Percentiles rank a stretch among this genome's conserved stretches.
These are phyloP conservation scores for Prunus davidiana DNA, from an alignment of 306 rosid genomes.

Conservation along the genomic window DNA sequence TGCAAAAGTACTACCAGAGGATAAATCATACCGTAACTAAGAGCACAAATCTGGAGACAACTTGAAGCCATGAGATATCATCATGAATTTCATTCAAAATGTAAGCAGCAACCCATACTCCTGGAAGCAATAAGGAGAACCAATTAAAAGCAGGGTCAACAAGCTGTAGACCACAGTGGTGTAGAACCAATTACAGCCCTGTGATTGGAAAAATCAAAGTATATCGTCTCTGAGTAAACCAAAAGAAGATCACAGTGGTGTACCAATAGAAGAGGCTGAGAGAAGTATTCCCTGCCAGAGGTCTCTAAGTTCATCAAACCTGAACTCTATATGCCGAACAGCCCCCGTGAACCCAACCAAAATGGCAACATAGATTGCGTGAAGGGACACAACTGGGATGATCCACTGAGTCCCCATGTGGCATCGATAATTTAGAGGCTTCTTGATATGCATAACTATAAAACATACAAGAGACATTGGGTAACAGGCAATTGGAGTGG, in stretches of 20 bases:
- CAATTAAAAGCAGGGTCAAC: conserved; percentile 15
- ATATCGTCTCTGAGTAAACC: neutral
- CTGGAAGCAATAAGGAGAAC: conserved; percentile 49
- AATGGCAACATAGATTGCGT: conserved; percentile 57
- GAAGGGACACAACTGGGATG: conserved; percentile 58
- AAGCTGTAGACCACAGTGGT: no score
- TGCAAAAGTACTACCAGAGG: conserved; percentile 6
- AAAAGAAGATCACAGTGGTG: conserved; percentile 13
- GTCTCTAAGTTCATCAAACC: conserved; percentile 91
- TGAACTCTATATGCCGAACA: conserved; percentile 83
- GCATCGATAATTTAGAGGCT: conserved; percentile 70
- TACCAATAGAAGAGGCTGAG: conserved; percentile 73
- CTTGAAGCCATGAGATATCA: conserved; percentile 76
- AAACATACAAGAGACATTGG: conserved; percentile 27
- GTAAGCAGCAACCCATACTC: conserved; percentile 76
- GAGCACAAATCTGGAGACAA: conserved; percentile 78
- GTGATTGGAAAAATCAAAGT: neutral
- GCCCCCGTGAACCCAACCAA: conserved; percentile 75
- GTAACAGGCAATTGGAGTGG: conserved; percentile 11
- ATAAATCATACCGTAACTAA: conserved; percentile 59
- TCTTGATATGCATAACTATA: conserved; percentile 60
- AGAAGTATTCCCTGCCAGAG: conserved; percentile 91
- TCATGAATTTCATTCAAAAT: conserved; percentile 80
- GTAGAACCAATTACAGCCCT: neutral
- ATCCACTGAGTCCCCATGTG: conserved; percentile 79